Percentiles rank a stretch among this genome's conserved stretches.
phyloP scores from a whole-genome alignment of 306 rosid genomes.

The Dryas alaskensis region DNA sequence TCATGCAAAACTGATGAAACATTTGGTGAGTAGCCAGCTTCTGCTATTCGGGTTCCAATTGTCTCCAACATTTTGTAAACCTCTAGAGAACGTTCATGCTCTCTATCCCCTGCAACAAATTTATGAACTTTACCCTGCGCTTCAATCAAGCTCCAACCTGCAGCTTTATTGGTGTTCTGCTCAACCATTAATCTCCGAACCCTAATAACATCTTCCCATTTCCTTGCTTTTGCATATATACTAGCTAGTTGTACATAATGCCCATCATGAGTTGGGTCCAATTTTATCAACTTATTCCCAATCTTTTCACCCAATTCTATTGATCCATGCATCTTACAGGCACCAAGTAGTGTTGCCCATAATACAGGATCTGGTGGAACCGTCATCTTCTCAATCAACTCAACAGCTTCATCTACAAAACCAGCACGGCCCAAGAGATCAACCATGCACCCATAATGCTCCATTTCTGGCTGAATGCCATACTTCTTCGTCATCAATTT shows the following conservation, averaged over 20 bases:
- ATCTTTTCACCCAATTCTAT: constrained; percentile 65
- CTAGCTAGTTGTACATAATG: constrained; percentile 76
- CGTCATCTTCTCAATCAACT: constrained; percentile 50
- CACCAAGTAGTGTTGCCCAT: constrained; percentile 75
- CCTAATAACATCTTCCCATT: constrained; percentile 79
- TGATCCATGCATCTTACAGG: constrained; percentile 63
- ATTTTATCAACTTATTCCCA: constrained; percentile 59
- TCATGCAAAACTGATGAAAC: constrained; percentile 41
- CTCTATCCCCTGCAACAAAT: constrained; percentile 70
- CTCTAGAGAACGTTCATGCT: constrained; percentile 45
- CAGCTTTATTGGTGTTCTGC: constrained; percentile 47
- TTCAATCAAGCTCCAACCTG: constrained; percentile 88
- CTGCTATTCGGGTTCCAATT: constrained; percentile 40
- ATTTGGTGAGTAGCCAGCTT: constrained; percentile 51
- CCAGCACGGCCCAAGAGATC: constrained; percentile 70
- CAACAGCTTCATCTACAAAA: constrained; percentile 55
- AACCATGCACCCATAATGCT: constrained; percentile 88
- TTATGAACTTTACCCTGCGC: constrained; percentile 62
- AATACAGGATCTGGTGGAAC: constrained; percentile 57
- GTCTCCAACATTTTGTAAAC: constrained; percentile 59
- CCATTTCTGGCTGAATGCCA: constrained; percentile 69
- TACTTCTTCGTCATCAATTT: constrained; percentile 55
- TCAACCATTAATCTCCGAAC: constrained; percentile 57
- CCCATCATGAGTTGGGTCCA: constrained; percentile 72
- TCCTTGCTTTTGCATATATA: constrained; percentile 68